Conservation (phyloP, 441 rosid genomes). For the Pelargonium fulgidum region DNA sequence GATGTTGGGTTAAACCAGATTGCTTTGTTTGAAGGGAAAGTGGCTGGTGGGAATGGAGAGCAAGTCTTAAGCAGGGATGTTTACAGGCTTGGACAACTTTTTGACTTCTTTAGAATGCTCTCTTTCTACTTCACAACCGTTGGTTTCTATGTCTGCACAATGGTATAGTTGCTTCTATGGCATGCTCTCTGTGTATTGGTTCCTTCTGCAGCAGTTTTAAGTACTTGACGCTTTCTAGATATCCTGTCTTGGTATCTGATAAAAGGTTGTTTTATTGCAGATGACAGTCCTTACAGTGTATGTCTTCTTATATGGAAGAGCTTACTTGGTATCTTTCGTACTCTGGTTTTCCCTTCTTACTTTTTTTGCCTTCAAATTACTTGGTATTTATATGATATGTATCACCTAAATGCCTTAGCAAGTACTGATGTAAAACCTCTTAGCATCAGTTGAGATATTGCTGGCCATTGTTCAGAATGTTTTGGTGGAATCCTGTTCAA, state of each 20-base stretch:
- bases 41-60: slow-evolving; percentile 97
- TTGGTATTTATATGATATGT: background rate
- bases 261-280: slow-evolving; percentile 30
- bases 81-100: slow-evolving; percentile 98
- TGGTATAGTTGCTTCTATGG: slow-evolving; percentile 45
- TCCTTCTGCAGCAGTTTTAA: background rate
- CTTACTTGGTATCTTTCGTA: slow-evolving; percentile 69
- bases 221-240: background rate
- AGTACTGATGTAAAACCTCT: background rate
- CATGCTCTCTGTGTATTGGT: background rate
- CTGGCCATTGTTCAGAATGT: background rate
- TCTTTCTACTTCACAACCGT: slow-evolving; percentile 96
- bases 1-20: slow-evolving; percentile 99
- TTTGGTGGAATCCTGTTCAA: too few relatives aligned
- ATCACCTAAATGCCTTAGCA: background rate
- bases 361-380: background rate
- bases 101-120: slow-evolving; percentile 97
- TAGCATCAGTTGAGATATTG: background rate
- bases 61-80: slow-evolving; percentile 98
- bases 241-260: slow-evolving; percentile 2
- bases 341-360: slow-evolving; percentile 30
- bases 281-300: slow-evolving; percentile 89
- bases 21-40: slow-evolving; percentile 98
- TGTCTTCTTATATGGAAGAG: slow-evolving; percentile 80
- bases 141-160: slow-evolving; percentile 90